Base-by-base conservation (phyloP, 306 rosid species). In the Trichosanthes truncata region DNA sequence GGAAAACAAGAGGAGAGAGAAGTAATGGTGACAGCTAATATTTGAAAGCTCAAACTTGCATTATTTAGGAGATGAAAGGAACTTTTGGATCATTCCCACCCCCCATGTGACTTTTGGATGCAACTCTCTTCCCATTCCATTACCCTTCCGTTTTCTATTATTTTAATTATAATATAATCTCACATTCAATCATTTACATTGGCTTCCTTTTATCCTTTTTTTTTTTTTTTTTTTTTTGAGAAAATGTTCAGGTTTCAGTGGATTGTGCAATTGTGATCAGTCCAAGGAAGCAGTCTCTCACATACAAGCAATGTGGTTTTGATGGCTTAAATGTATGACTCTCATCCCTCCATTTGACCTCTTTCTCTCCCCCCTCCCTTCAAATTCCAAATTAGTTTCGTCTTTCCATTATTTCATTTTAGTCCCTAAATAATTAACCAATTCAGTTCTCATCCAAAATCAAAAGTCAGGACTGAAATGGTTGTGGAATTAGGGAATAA, bases 201-300 rank as follows among this genome's bases (percentile, higher is more conserved):
- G 55, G 4, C 5, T 15, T 62, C 35, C n/a, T n/a, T n/a, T n/a
- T n/a, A n/a, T n/a, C n/a, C n/a, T 31, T 14, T 21, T 15, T 31
- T 33, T 63, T 23, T 3, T 36, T n/a, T 1, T 45, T 45, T 18
- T 53, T 0, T 31, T 15, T 31, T 35, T 10, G 51, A 33, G 15
- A 38, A 38, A 68, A 4, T 40, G 33, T 66, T 52, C 94, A 96
- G 99, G 99, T 93, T 0, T 93, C 98, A 2, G 98, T 96, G 90
- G 97, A 93, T 89, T 96, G 99, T 88, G 97, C 93, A 31, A 88
- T 96, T 62, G 99, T 85, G 82, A 91, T 96, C 69, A 96, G 99
- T 89, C 99, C 99, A 87, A 96, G 89, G 84, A 93, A 96, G 91
- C 99, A 96, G 82, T 86, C 97, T 84, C 96, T 96, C 13, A 90